Percentiles rank a stretch among this genome's conserved stretches.
These are phyloP conservation scores for Penicillium angulare DNA, from an alignment of 495 filamentous ascomycete genomes.

Conservation along the genomic window DNA sequence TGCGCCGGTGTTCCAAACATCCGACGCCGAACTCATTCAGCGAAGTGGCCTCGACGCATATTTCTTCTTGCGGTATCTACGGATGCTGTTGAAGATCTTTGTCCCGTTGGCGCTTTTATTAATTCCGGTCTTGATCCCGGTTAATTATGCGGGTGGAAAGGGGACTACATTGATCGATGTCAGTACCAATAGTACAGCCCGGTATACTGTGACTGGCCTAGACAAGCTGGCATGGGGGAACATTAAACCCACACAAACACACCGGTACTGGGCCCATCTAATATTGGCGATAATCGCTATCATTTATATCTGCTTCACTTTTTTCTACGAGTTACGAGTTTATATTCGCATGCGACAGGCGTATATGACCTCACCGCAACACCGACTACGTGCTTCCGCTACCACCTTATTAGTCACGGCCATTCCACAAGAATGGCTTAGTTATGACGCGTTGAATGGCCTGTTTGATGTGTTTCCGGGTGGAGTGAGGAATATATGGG, in stretches of 20 bases:
- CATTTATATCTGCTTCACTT: slow-evolving; percentile 80
- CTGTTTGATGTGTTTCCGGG: slow-evolving; percentile 97
- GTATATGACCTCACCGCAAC: slow-evolving; percentile 92
- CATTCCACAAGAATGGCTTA: slow-evolving; percentile 88
- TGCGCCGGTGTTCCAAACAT: slow-evolving; percentile 68
- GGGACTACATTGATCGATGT: slow-evolving; percentile 46
- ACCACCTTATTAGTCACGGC: slow-evolving; percentile 90
- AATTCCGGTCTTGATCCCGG: slow-evolving; percentile 79
- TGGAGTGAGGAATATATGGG: slow-evolving; percentile 93
- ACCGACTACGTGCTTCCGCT: slow-evolving; percentile 87
- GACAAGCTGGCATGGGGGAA: slow-evolving; percentile 89
- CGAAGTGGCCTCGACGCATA: slow-evolving; percentile 97
- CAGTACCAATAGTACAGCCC: slow-evolving; percentile 36
- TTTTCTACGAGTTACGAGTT: slow-evolving; percentile 80
- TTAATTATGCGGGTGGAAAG: slow-evolving; percentile 73
- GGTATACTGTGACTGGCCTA: slow-evolving; percentile 62
- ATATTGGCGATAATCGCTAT: slow-evolving; percentile 76
- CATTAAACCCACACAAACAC: slow-evolving; percentile 62
- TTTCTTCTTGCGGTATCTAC: slow-evolving; percentile 94
- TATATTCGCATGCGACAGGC: slow-evolving; percentile 94
- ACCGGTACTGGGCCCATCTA: slow-evolving; percentile 90
- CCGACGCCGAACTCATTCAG: slow-evolving; percentile 81
- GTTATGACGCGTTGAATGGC: slow-evolving; percentile 69
- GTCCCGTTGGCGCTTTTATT: slow-evolving; percentile 74
- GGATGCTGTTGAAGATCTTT: slow-evolving; percentile 91